Conservation (phyloP, 345 rosid genomes). For the Triadica sebifera region DNA sequence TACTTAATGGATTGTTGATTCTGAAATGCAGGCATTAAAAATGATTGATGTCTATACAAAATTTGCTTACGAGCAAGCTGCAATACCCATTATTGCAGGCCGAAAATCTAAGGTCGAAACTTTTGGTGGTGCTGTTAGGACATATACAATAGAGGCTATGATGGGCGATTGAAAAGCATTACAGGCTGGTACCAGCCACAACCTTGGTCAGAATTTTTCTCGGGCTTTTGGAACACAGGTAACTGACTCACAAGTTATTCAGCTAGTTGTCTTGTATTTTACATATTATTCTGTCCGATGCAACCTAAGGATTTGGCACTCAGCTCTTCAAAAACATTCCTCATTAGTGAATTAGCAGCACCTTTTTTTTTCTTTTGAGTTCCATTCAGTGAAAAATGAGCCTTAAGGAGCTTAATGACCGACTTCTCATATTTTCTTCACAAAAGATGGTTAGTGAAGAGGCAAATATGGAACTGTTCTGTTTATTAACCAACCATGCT, state of each 20-base stretch:
- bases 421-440: not conserved
- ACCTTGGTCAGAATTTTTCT: conserved; percentile 90
- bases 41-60: conserved; percentile 84
- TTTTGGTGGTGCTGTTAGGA: conserved; percentile 89
- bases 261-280: not conserved
- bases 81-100: conserved; percentile 91
- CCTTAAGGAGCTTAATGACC: not conserved
- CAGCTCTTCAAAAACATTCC: not conserved
- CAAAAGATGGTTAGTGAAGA: not conserved
- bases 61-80: conserved; percentile 93
- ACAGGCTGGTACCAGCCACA: conserved; percentile 96
- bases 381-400: not conserved
- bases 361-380: not conserved
- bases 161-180: conserved; percentile 96
- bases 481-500: not conserved
- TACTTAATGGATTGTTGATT: conserved; percentile 28
- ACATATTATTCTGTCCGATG: not conserved
- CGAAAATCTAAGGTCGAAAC: conserved; percentile 82
- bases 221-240: conserved; percentile 89
- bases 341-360: not conserved
- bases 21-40: conserved; percentile 68
- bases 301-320: not conserved
- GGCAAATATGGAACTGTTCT: not conserved
- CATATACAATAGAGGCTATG: conserved; percentile 98
- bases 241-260: conserved; percentile 1